These are phyloP conservation scores for Basipetospora sp. DNA, from an alignment of 2,329 filamentous ascomycete species.

Conservation along the genomic window DNA sequence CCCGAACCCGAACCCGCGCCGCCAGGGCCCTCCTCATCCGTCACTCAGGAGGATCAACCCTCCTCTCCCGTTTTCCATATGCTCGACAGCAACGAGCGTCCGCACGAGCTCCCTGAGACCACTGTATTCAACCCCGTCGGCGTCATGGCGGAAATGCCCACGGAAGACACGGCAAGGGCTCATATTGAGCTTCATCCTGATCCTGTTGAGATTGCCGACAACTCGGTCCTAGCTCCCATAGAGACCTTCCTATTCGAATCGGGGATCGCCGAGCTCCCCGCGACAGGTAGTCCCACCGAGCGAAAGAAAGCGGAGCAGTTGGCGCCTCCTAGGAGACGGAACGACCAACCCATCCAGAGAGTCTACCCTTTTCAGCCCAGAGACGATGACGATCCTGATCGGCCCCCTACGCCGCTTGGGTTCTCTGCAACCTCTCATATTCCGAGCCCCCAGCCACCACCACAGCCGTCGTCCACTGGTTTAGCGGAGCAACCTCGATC, in stretches of 20 bases:
- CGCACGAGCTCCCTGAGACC: conserved; percentile 18
- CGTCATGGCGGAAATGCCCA: conserved; percentile 32
- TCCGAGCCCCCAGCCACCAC: neutral
- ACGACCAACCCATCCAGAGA: conserved; percentile 5
- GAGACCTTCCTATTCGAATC: conserved; percentile 11
- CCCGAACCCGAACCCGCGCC: too few relatives aligned
- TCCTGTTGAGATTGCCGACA: conserved; percentile 30
- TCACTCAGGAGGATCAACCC: too few relatives aligned
- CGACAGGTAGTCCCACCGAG: conserved; percentile 15
- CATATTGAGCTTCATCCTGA: conserved; percentile 28
- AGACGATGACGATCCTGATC: conserved; percentile 4
- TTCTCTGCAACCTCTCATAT: neutral
- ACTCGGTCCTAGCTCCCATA: conserved; percentile 21
- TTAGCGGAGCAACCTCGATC: neutral
- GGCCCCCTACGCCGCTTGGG: conserved; percentile 4
- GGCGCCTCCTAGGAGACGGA: conserved; percentile 9
- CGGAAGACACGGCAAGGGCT: conserved; percentile 25
- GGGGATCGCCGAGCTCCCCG: conserved; percentile 25
- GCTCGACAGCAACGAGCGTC: conserved; percentile 20
- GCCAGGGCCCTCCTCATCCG: too few relatives aligned
- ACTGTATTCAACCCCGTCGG: conserved; percentile 26
- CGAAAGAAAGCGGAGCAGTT: conserved; percentile 11
- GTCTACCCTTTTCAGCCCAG: conserved; percentile 10
- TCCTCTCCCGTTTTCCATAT: conserved; percentile 15
- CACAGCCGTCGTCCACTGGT: neutral